A percentile compares a stretch with the other conserved stretches of the same genome.
Conservation (phyloP, 306 rosid genomes). For the Vigna radiata region DNA sequence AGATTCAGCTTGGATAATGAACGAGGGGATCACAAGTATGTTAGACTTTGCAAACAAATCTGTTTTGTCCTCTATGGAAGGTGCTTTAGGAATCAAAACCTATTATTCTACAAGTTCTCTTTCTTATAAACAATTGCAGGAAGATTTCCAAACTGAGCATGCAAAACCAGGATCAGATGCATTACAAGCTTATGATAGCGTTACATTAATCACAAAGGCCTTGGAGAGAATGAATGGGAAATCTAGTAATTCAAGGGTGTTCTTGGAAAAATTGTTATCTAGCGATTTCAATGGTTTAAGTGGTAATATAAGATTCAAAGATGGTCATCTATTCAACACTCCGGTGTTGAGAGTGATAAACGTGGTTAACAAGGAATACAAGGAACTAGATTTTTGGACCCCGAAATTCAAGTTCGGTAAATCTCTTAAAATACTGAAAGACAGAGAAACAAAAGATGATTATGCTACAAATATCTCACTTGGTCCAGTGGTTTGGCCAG, state of each 20-base stretch:
- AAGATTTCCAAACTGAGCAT: slow-evolving; percentile 39
- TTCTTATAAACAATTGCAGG: slow-evolving; percentile 48
- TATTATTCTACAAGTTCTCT: slow-evolving; percentile 40
- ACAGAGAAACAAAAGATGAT: slow-evolving; percentile 28
- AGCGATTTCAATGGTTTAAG: slow-evolving; percentile 57
- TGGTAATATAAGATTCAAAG: slow-evolving; percentile 60
- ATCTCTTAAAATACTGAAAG: slow-evolving; percentile 17
- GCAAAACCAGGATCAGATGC: slow-evolving; percentile 54
- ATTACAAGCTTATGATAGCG: slow-evolving; percentile 65
- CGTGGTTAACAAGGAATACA: slow-evolving; percentile 42
- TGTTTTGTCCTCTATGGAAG: slow-evolving; percentile 58
- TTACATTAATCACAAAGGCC: slow-evolving; percentile 51
- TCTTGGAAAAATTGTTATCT: slow-evolving; percentile 43
- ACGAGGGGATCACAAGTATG: slow-evolving; percentile 52
- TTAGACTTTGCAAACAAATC: slow-evolving; percentile 42
- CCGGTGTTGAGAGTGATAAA: slow-evolving; percentile 57
- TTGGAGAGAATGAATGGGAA: slow-evolving; percentile 40
- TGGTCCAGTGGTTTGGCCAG: slow-evolving; percentile 64
- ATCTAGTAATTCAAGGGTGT: slow-evolving; percentile 36
- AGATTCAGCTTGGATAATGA: slow-evolving; percentile 65
- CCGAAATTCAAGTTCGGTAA: slow-evolving; percentile 45
- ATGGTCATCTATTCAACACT: slow-evolving; percentile 38
- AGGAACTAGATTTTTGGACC: slow-evolving; percentile 58
- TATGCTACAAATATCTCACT: neutral
- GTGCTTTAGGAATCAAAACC: slow-evolving; percentile 62